phyloP scores from a whole-genome alignment of 1,284 basidiomycete species.

The Marasmius oreades region DNA sequence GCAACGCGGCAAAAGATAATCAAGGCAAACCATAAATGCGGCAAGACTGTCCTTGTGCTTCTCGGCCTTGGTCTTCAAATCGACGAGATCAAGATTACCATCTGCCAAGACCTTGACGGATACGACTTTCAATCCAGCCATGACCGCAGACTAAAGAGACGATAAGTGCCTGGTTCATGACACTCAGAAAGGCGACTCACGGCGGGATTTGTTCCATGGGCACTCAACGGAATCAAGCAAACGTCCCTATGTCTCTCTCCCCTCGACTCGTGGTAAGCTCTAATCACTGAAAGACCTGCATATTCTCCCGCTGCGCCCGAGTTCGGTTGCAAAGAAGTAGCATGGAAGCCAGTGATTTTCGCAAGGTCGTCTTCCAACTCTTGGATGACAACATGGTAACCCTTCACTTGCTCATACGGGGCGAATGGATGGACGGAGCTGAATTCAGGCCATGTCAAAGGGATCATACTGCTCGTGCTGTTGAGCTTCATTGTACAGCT shows the following conservation, averaged over 20 bases:
- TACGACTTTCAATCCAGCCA: conserved; percentile 97
- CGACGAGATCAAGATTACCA: conserved; percentile 87
- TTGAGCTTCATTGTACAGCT: conserved; percentile 98
- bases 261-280: conserved; percentile 89
- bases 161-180: background rate
- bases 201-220: conserved; percentile 95
- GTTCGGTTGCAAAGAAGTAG: conserved; percentile 95
- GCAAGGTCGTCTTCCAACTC: conserved; percentile 92
- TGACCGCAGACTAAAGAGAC: conserved; percentile 76
- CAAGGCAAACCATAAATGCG: conserved; percentile 85
- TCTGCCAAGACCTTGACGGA: conserved; percentile 86
- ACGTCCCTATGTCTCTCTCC: conserved; percentile 87
- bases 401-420: conserved; percentile 86
- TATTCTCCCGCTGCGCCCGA: conserved; percentile 98
- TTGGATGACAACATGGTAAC: conserved; percentile 83
- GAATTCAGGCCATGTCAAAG: conserved; percentile 93
- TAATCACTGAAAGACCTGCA: conserved; percentile 89
- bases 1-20: conserved; percentile 2
- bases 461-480: conserved; percentile 95
- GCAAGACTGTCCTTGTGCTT: conserved; percentile 91
- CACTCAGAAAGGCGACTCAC: conserved; percentile 40
- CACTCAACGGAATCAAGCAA: conserved; percentile 93
- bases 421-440: conserved; percentile 90
- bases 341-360: conserved; percentile 92
- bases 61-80: conserved; percentile 85